Evolutionary conservation across 768 basidiomycete genomes (phyloP).

Genomic region (Hypholoma sublateritium): DNA sequence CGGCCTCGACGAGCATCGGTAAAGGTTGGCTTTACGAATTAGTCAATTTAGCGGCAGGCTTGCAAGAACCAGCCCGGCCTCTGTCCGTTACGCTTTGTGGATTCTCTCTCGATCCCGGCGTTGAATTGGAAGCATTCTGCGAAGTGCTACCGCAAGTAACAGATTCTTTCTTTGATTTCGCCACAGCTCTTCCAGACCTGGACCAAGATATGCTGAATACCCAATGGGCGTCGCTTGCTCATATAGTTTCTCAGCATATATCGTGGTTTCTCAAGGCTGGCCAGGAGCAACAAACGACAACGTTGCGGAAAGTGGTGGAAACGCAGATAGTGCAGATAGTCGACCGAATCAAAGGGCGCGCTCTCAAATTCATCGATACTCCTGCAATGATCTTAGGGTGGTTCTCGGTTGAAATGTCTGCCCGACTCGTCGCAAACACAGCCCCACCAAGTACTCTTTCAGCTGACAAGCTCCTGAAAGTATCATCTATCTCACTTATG

Average conservation of each 20-base stretch:
- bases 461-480: slow-evolving; percentile 28
- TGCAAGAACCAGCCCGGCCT: slow-evolving; percentile 28
- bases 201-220: slow-evolving; percentile 26
- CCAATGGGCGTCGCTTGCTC: slow-evolving; percentile 41
- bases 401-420: slow-evolving; percentile 61
- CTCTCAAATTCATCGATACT: slow-evolving; percentile 31
- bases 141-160: slow-evolving; percentile 44
- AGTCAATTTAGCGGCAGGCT: slow-evolving; percentile 33
- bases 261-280: slow-evolving; percentile 42
- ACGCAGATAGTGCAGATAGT: slow-evolving; percentile 38
- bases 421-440: slow-evolving; percentile 33
- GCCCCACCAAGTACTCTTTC: slow-evolving; percentile 4
- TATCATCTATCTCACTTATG: slow-evolving; percentile 34
- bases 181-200: slow-evolving; percentile 34
- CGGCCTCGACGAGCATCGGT: slow-evolving; percentile 50
- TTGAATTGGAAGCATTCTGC: slow-evolving; percentile 44
- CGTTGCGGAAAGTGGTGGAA: slow-evolving; percentile 32
- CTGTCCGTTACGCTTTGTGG: slow-evolving; percentile 34
- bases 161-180: slow-evolving; percentile 41
- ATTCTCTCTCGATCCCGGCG: slow-evolving; percentile 42
- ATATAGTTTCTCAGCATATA: slow-evolving; percentile 41
- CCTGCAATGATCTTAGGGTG: slow-evolving; percentile 52
- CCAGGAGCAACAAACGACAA: slow-evolving; percentile 29
- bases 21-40: slow-evolving; percentile 64
- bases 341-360: slow-evolving; percentile 35